Evolutionary conservation across 768 basidiomycete species (phyloP), one percentile per base, ranked within the genome.

Genomic region (Boletellus ananiceps): DNA sequence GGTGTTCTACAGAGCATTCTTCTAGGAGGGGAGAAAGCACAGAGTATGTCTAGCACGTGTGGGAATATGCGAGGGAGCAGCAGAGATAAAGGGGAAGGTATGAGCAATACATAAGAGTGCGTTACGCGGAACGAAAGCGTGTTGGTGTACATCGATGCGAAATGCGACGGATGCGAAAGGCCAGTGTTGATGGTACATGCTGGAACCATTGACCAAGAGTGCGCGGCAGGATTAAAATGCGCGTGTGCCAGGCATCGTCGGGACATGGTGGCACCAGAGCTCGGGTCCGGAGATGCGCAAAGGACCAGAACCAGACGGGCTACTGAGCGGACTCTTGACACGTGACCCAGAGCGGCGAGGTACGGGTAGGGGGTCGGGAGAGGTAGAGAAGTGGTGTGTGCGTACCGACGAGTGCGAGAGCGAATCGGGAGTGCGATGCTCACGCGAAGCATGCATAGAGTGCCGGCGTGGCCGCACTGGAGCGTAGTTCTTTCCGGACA

Each of bases 251-350:
- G 32, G 39, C 32, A 40, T 5, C 34, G 27, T 21, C 12, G 25
- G 35, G 42, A 44, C 6, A 54, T 19, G 43, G 54, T 4, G 32
- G 9, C 27, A 39, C 64, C 66, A 63, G 0, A 58, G 55, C 23
- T 68, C 63, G 0, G 63, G 57, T 61, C 56, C 63, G 16, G 48
- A 12, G 6, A 60, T 8, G 39, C 21, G 15, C 6, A 27, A 0
- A 31, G 4, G 4, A 25, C 14, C 7, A 5, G 4, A 6, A 25
- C 14, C 7, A 5, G 46, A 13, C 2, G 62, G 40, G 25, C 43
- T 61, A 2, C 41, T 40, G 12, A 32, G 37, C 2, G 59, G 49
- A 13, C 53, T 56, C 9, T 42, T 16, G 19, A 46, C 38, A 2
- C 42, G 60, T 5, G 41, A 12, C 4, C 18, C 14, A 5, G 56